Percentiles rank a stretch among this genome's conserved stretches.
Conservation (phyloP, 2,329 filamentous ascomycete species). For the Colletotrichum higginsianum region DNA sequence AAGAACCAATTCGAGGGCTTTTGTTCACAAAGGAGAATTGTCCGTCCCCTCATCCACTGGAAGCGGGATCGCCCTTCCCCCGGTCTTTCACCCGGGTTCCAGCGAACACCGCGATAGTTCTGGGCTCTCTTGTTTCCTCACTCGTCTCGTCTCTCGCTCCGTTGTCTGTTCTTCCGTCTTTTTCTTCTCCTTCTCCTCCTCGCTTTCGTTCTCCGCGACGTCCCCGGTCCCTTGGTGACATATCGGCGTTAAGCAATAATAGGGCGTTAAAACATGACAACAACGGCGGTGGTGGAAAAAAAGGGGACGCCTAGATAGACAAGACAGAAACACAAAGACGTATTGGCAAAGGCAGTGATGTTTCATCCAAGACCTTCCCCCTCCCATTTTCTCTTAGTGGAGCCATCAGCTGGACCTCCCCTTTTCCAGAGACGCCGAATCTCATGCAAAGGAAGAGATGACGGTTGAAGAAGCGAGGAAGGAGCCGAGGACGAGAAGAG, state of each 20-base stretch:
- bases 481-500: not conserved
- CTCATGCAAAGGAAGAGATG: conserved; percentile 22
- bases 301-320: not conserved
- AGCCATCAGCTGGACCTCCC: not conserved
- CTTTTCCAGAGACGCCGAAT: not conserved
- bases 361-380: not conserved
- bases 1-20: not conserved
- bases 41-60: conserved; percentile 34
- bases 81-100: conserved; percentile 38
- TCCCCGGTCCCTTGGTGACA: conserved; percentile 15
- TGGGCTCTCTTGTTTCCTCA: not conserved
- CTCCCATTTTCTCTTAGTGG: too few relatives aligned
- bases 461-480: conserved; percentile 11
- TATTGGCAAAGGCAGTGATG: not conserved
- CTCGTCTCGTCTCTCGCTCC: not conserved
- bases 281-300: not conserved
- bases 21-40: conserved; percentile 28
- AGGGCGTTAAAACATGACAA: not conserved
- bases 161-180: not conserved
- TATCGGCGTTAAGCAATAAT: conserved; percentile 16
- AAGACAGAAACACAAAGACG: not conserved
- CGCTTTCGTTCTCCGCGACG: not conserved
- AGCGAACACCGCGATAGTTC: conserved; percentile 14
- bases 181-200: not conserved
- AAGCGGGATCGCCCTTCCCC: conserved; percentile 24